Conservation (phyloP, 768 basidiomycete species). For the Leccinum obscurum region DNA sequence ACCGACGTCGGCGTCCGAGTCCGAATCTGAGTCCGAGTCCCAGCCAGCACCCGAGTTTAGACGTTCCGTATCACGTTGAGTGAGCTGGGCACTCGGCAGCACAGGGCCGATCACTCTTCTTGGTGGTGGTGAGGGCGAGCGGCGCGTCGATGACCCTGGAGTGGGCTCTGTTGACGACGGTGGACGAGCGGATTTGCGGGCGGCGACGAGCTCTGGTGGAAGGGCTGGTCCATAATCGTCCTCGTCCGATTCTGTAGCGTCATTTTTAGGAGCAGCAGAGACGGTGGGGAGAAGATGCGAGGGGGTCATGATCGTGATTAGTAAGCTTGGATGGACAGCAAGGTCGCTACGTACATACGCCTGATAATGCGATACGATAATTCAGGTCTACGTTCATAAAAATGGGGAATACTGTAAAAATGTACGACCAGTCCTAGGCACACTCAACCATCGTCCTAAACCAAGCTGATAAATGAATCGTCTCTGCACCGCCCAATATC, state of each 20-base stretch:
- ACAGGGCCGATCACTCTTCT: slow-evolving; percentile 53
- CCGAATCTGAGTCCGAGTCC: slow-evolving; percentile 64
- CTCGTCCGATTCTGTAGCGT: slow-evolving; percentile 41
- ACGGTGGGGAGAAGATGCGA: slow-evolving; percentile 39
- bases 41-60: slow-evolving; percentile 41
- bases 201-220: slow-evolving; percentile 65
- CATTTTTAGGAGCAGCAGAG: slow-evolving; percentile 17
- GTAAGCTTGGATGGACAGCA: background rate
- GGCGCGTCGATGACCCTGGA: slow-evolving; percentile 26
- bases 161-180: slow-evolving; percentile 17
- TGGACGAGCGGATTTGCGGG: slow-evolving; percentile 36
- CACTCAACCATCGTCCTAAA: slow-evolving; percentile 6
- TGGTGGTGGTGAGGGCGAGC: slow-evolving; percentile 19
- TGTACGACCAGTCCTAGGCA: slow-evolving; percentile 15
- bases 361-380: slow-evolving; percentile 25
- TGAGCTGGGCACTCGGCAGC: slow-evolving; percentile 42
- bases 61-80: slow-evolving; percentile 14
- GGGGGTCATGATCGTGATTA: slow-evolving; percentile 38
- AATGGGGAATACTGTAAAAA: slow-evolving; percentile 16
- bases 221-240: slow-evolving; percentile 74
- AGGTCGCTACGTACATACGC: too few species aligned
- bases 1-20: slow-evolving; percentile 80
- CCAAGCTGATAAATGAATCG: slow-evolving; percentile 9
- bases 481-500: slow-evolving; percentile 37
- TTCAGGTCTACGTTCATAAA: slow-evolving; percentile 20